Evolutionary conservation across 495 filamentous ascomycete genomes (phyloP).

Genomic region (Podospora pseudoanserina): DNA sequence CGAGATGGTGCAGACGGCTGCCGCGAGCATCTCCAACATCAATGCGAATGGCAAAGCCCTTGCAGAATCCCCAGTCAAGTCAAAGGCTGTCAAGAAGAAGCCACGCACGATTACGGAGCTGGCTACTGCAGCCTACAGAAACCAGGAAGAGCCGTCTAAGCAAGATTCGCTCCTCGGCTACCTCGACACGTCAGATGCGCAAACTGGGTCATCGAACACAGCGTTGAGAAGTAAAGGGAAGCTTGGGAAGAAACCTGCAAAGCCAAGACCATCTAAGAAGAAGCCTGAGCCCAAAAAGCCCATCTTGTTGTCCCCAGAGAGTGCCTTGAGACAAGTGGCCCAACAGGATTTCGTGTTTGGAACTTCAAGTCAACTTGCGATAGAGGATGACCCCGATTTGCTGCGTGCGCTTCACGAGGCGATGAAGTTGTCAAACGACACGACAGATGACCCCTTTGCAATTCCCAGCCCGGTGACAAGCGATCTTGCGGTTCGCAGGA

Average conservation of each 20-base stretch:
- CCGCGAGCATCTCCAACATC: conserved; percentile 18
- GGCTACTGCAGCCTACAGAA: conserved; percentile 71
- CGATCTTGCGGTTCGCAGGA: conserved; percentile 25
- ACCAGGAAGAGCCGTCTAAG: conserved; percentile 22
- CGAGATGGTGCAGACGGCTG: conserved; percentile 34
- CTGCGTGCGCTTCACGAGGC: conserved; percentile 67
- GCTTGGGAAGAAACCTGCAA: conserved; percentile 30
- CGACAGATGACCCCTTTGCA: conserved; percentile 38
- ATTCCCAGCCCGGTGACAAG: conserved; percentile 31
- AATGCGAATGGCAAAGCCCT: conserved; percentile 19
- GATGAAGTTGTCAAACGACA: conserved; percentile 57
- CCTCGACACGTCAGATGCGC: conserved; percentile 21
- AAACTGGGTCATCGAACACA: conserved; percentile 9
- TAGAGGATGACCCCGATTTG: conserved; percentile 66
- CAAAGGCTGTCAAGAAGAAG: conserved; percentile 64
- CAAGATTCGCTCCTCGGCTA: conserved; percentile 33
- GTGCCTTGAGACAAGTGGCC: conserved; percentile 63
- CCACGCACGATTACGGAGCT: conserved; percentile 79
- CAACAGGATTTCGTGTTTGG: conserved; percentile 85
- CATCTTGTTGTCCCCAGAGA: conserved; percentile 67
- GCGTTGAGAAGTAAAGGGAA: conserved; percentile 34
- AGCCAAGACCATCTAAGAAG: conserved; percentile 35
- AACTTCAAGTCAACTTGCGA: conserved; percentile 83
- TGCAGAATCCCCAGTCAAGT: conserved; percentile 42
- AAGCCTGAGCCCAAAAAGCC: conserved; percentile 43